Evolutionary conservation across 495 filamentous ascomycete genomes (phyloP).

Genomic region (Penicillium herquei): DNA sequence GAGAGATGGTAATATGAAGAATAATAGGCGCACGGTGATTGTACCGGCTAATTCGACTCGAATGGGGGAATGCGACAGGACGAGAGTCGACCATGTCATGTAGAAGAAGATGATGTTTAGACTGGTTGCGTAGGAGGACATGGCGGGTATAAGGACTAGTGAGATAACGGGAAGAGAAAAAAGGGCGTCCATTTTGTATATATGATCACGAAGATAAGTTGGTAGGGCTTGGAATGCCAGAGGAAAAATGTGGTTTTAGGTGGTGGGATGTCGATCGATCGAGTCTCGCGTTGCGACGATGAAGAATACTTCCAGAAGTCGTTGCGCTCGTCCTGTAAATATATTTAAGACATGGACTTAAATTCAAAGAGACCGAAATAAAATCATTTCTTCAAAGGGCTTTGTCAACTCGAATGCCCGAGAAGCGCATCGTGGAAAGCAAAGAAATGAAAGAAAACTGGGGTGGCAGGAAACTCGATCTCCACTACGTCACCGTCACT

Average conservation of each 20-base stretch:
- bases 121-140: constrained; percentile 66
- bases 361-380: not conserved
- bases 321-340: not conserved
- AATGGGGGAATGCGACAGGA: constrained; percentile 71
- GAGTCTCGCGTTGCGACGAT: not conserved
- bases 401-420: not conserved
- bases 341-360: not conserved
- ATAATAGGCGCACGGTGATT: constrained; percentile 62
- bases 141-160: constrained; percentile 55
- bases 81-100: constrained; percentile 81
- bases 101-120: constrained; percentile 89
- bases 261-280: not conserved
- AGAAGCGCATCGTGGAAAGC: not conserved
- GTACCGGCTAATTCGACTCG: constrained; percentile 74
- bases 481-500: constrained; percentile 23
- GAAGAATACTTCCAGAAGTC: not conserved
- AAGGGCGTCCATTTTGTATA: constrained; percentile 54
- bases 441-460: constrained; percentile 7
- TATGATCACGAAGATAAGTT: not conserved
- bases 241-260: not conserved
- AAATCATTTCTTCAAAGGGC: not conserved
- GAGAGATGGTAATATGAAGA: constrained; percentile 71
- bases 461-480: constrained; percentile 7
- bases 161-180: constrained; percentile 71
- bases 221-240: not conserved